A percentile compares a stretch with the other conserved stretches of the same genome.
Evolutionary conservation across 2,329 filamentous ascomycete genomes (phyloP).

Genomic region (Cladosporium sp.): DNA sequence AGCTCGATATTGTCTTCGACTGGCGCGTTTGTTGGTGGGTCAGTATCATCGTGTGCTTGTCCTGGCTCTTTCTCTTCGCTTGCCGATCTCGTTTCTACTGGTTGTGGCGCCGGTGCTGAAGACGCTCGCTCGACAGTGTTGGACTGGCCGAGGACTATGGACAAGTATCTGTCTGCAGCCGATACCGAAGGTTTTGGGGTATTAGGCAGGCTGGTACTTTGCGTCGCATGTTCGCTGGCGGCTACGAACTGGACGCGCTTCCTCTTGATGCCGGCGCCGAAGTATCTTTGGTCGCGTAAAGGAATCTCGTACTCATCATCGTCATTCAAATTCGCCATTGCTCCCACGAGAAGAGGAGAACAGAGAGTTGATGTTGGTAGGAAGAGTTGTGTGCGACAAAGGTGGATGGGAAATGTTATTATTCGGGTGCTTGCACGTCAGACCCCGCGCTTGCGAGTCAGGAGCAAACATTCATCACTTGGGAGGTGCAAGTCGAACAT

Average conservation of each 20-base stretch:
- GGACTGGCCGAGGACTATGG: slow-evolving; percentile 52
- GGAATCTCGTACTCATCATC: slow-evolving; percentile 57
- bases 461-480: background rate
- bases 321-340: slow-evolving; percentile 16
- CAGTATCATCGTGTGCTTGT: background rate
- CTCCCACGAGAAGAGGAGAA: no score
- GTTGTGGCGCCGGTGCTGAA: slow-evolving; percentile 2
- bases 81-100: background rate
- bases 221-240: slow-evolving; percentile 28
- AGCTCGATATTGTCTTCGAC: background rate
- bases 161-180: slow-evolving; percentile 58
- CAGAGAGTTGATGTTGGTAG: no score
- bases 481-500: background rate
- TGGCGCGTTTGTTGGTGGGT: slow-evolving; percentile 4
- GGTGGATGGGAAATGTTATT: no score
- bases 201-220: slow-evolving; percentile 15
- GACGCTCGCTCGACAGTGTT: slow-evolving; percentile 10
- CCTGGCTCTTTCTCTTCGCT: slow-evolving; percentile 1
- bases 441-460: background rate
- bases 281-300: slow-evolving; percentile 54
- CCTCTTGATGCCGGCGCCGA: slow-evolving; percentile 59
- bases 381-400: no score
- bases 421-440: background rate
- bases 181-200: slow-evolving; percentile 13
- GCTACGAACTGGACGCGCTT: slow-evolving; percentile 58